phyloP scores from a whole-genome alignment of 1,284 basidiomycete species.

The Puccinia coronata region DNA sequence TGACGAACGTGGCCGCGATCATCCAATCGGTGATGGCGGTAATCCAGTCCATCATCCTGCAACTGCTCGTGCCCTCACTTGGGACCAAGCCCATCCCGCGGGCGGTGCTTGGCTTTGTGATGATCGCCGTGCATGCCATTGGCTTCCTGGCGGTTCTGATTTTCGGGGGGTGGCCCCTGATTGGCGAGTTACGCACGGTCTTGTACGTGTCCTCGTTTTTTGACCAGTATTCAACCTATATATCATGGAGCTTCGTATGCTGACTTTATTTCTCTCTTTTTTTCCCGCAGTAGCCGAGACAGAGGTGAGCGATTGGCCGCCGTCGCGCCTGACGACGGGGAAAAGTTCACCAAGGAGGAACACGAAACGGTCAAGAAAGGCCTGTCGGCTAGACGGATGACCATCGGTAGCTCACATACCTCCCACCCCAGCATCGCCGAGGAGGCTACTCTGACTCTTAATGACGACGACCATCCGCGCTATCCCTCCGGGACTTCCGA shows the following conservation, averaged over 20 bases:
- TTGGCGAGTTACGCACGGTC: slow-evolving; percentile 10
- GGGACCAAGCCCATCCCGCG: slow-evolving; percentile 56
- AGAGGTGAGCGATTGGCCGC: not conserved
- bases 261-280: not conserved
- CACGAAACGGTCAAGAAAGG: not conserved
- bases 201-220: not conserved
- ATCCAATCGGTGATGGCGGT: slow-evolving; percentile 55
- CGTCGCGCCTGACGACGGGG: not conserved
- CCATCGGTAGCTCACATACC: not conserved
- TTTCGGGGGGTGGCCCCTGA: slow-evolving; percentile 18
- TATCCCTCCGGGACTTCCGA: not conserved
- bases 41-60: slow-evolving; percentile 55
- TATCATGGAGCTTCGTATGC: no score
- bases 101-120: slow-evolving; percentile 56
- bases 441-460: not conserved
- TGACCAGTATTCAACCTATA: no score
- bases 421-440: not conserved
- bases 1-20: slow-evolving; percentile 56
- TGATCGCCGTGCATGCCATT: slow-evolving; percentile 55
- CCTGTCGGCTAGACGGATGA: not conserved
- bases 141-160: slow-evolving; percentile 53
- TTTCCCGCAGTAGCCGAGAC: not conserved
- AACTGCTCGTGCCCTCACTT: slow-evolving; percentile 55
- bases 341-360: not conserved
- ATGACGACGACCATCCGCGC: not conserved